Evolutionary conservation across 2,329 filamentous ascomycete species (phyloP).

Genomic region (Alternaria panax): DNA sequence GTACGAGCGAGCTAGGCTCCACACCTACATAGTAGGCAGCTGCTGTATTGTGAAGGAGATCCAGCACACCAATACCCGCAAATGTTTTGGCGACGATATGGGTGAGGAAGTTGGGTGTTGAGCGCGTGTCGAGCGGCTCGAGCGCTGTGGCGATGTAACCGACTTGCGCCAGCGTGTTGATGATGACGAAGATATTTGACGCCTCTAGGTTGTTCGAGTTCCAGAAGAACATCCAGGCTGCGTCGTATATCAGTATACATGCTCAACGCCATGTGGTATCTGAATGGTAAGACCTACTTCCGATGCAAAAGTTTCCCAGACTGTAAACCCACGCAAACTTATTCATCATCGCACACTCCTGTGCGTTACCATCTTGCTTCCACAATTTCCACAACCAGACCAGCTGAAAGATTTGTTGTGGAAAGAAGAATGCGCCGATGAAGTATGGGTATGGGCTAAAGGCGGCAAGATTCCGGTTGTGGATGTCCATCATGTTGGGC

Average conservation of each 20-base stretch:
- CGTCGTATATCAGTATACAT: neutral
- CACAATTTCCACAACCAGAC: slow-evolving; percentile 65
- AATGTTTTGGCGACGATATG: slow-evolving; percentile 67
- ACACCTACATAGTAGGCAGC: slow-evolving; percentile 63
- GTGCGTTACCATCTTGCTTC: slow-evolving; percentile 55
- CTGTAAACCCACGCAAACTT: slow-evolving; percentile 64
- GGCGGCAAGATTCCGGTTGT: slow-evolving; percentile 65
- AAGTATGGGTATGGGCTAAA: slow-evolving; percentile 66
- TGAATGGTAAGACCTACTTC: slow-evolving; percentile 51
- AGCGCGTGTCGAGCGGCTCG: slow-evolving; percentile 58
- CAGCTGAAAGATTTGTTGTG: slow-evolving; percentile 66
- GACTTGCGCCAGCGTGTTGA: slow-evolving; percentile 64
- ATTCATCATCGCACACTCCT: slow-evolving; percentile 59
- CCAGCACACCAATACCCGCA: slow-evolving; percentile 66
- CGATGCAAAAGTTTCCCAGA: slow-evolving; percentile 66
- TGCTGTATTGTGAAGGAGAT: slow-evolving; percentile 65
- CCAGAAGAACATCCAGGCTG: slow-evolving; percentile 70
- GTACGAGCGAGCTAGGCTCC: slow-evolving; percentile 56
- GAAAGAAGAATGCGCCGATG: slow-evolving; percentile 68
- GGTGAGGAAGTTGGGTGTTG: slow-evolving; percentile 62
- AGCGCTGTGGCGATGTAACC: slow-evolving; percentile 61
- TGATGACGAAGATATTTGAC: slow-evolving; percentile 63
- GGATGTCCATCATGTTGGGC: slow-evolving; percentile 67
- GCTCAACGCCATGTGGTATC: no score
- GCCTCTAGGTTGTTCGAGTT: slow-evolving; percentile 60